Evolutionary conservation across 176 grass and related monocot species (phyloP), one percentile per base, ranked within the genome.

Genomic region (Tillandsia leiboldiana): DNA sequence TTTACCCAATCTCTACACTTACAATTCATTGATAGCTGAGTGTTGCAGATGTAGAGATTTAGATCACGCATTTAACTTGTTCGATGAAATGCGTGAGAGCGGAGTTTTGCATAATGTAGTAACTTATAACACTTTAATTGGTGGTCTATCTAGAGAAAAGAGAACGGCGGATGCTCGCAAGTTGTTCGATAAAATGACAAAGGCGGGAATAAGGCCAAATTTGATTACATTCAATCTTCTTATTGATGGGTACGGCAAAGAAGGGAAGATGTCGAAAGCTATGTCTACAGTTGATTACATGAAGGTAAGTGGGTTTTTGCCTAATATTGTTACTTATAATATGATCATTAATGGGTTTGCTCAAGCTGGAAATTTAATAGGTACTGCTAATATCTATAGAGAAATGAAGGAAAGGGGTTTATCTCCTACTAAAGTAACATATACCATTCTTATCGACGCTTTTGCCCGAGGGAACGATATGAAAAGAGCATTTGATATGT

Each of bases 191-290:
- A 64, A 22, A 13, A 90, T 96, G 81, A 79, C 72, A 26, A 73
- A 7, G n/a, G 69, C 82, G 28, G 81, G 86, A 23, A 84, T 84
- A 53, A 65, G 52, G 13, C 81, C 86, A 22, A 95, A 54, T 13
- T 63, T 84, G 28, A 63, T 87, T 70, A 90, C 91, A 0, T 96
- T 85, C 73, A 96, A 96, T 67, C 72, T 85, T 63, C 87, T 96
- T 5, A 51, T 90, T 12, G 79, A 90, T 67, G 81, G 84, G 10
- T 85, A 85, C 13, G 82, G 84, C 9, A 90, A 90, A 66, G 81
- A 63, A 27, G 81, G 91, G 48, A 87, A 80, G 63, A 80, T 83
- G 73, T 65, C 70, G 1, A 90, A 83, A 18, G 91, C 87, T 14
- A 17, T 85, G 24, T 50, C 77, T 72, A 63, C 85, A 78, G 72